Base-by-base conservation (phyloP, 345 rosid species). In the Salix exigua region DNA sequence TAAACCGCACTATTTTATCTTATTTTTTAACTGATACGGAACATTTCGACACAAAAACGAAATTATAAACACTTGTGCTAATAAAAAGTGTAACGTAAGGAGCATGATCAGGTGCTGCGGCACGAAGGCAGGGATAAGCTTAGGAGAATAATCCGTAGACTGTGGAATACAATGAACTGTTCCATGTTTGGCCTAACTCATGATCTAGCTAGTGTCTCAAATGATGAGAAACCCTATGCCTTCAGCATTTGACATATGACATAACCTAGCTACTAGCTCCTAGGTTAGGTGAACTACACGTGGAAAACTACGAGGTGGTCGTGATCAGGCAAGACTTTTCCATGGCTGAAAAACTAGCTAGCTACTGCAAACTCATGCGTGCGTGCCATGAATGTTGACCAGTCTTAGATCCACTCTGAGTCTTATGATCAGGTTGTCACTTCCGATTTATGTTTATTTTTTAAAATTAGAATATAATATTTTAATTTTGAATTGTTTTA, bases 221-320 rank as follows among this genome's bases (percentile, higher is more conserved):
- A 79, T 78, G 75, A 79, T 78, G 75, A 61, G 81, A 73, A 82
- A 86, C 48, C 79, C 75, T 78, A 88, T 80, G 78, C 72, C 72
- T 73, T 75, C 80, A 70, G 73, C 85, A 83, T 87, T 85, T 84
- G 88, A 87, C 87, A 81, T 82, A 77, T 46, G 88, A 81, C 84
- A 75, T 78, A 75, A 60, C 78, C 85, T 66, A 73, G 77, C 65
- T 83, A 23, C 37, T 77, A 74, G 82, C 65, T 83, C 21, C 53
- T 77, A 74, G 82, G 86, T 86, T 91, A 87, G 93, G 91, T 88
- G 89, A 89, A 77, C 89, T 85, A 79, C 92, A 91, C 92, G 93
- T 89, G 92, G 92, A 91, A 89, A 91, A 86, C 83, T 78, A 85
- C 85, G 35, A 50, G 72, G 72, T 64, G 66, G 86, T 89, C 90